Evolutionary conservation across 352 stramenopile species (phyloP).

Genomic region (Thalassiosira livingstoniorum): DNA sequence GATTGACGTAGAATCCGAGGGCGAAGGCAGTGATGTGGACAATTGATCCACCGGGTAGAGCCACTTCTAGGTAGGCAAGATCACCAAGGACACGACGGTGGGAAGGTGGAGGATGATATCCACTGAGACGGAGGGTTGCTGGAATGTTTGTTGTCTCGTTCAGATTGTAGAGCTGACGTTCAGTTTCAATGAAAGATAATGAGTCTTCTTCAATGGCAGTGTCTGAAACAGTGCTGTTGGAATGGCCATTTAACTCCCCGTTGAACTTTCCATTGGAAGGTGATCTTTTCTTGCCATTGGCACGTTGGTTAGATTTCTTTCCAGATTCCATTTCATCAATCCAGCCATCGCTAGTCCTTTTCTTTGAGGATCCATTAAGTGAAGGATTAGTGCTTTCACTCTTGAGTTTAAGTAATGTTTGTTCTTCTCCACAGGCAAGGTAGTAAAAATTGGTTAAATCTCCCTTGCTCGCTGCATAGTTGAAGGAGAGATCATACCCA

Average conservation of each 20-base stretch:
- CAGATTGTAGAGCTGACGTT: conserved; percentile 63
- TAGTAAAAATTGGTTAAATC: conserved; percentile 80
- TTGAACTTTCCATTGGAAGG: conserved; percentile 39
- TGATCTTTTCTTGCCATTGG: conserved; percentile 59
- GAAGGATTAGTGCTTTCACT: conserved; percentile 13
- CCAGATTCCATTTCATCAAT: conserved; percentile 8
- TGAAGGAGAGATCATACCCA: conserved; percentile 41
- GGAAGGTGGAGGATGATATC: conserved; percentile 94
- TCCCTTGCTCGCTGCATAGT: conserved; percentile 13
- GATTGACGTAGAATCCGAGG: conserved; percentile 94
- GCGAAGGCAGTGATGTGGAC: conserved; percentile 91
- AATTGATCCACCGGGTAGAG: conserved; percentile 83
- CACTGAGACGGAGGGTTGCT: conserved; percentile 89
- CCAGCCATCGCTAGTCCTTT: not conserved
- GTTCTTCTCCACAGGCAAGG: conserved; percentile 74
- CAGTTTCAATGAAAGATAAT: conserved; percentile 46
- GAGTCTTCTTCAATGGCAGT: conserved; percentile 11
- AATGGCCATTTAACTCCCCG: conserved; percentile 8
- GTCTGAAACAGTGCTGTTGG: not conserved
- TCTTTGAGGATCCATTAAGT: conserved; percentile 1
- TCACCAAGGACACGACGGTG: conserved; percentile 92
- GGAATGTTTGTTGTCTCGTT: conserved; percentile 62
- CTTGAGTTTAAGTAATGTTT: conserved; percentile 33
- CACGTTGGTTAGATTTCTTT: conserved; percentile 8
- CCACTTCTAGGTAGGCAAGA: conserved; percentile 93